A percentile compares a stretch with the other conserved stretches of the same genome.
These are phyloP conservation scores for Pseudomassariella vexata DNA, from an alignment of 2,329 filamentous ascomycete genomes.

Conservation along the genomic window DNA sequence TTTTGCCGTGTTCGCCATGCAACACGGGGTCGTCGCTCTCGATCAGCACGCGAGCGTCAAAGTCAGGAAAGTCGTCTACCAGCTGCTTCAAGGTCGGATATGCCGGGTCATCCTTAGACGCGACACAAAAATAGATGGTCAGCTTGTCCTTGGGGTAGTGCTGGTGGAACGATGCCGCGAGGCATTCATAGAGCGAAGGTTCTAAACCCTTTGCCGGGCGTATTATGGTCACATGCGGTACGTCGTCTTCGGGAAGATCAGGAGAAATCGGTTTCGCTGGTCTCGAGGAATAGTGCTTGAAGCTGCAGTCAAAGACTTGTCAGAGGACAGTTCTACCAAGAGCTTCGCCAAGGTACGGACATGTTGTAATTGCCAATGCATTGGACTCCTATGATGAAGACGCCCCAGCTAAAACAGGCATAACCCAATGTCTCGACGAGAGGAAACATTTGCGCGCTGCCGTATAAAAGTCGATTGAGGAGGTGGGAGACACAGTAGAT, in stretches of 20 bases:
- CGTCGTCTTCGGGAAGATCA: conserved; percentile 40
- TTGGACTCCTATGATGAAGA: conserved; percentile 47
- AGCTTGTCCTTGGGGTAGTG: conserved; percentile 72
- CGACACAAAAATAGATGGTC: conserved; percentile 77
- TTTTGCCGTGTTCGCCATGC: conserved; percentile 42
- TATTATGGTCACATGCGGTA: conserved; percentile 84
- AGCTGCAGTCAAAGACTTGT: conserved; percentile 29
- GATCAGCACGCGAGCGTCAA: conserved; percentile 68
- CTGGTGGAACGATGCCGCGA: conserved; percentile 79
- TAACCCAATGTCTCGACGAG: conserved; percentile 31
- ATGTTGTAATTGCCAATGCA: conserved; percentile 50
- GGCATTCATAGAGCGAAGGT: conserved; percentile 84
- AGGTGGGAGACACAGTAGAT: conserved; percentile 1
- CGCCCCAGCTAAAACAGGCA: conserved; percentile 47
- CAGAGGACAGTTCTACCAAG: conserved; percentile 3
- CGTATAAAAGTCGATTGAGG: too few species aligned
- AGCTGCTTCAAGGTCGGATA: conserved; percentile 68
- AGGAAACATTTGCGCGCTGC: conserved; percentile 20
- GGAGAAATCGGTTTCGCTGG: conserved; percentile 46
- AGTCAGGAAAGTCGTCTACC: conserved; percentile 64
- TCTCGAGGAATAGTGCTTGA: conserved; percentile 45
- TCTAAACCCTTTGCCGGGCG: conserved; percentile 92
- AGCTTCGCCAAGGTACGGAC: conserved; percentile 27
- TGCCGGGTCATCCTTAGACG: conserved; percentile 68
- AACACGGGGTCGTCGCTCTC: conserved; percentile 77